Conservation (phyloP, 148 eudicot genomes). For the Amaranthus palmeri region DNA sequence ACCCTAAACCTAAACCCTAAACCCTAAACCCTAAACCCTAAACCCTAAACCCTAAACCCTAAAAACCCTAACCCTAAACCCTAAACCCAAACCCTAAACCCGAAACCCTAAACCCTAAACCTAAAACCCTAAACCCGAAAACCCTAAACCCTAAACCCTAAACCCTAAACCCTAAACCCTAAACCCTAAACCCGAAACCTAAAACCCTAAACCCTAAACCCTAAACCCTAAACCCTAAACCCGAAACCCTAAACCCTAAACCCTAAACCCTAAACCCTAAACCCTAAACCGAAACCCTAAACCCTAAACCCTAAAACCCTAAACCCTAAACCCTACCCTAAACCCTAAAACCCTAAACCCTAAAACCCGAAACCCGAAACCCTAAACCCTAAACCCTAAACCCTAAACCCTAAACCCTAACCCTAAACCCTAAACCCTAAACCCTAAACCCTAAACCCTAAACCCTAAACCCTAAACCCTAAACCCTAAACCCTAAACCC, state of each 20-base stretch:
- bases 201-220: neutral
- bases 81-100: constrained; percentile 6
- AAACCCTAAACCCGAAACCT: neutral
- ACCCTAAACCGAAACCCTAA: constrained; percentile 7
- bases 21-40: neutral
- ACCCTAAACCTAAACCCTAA: neutral
- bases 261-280: constrained; percentile 7
- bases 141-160: too few relatives aligned
- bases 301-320: constrained; percentile 8
- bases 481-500: constrained; percentile 7
- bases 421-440: constrained; percentile 7
- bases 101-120: constrained; percentile 6
- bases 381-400: too few relatives aligned
- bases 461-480: constrained; percentile 7
- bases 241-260: constrained; percentile 6
- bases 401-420: too few relatives aligned
- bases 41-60: neutral
- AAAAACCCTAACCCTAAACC: constrained; percentile 2
- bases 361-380: constrained; percentile 4
- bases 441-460: constrained; percentile 7
- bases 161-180: neutral
- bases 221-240: neutral
- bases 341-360: constrained; percentile 8
- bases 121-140: constrained; percentile 2
- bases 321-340: constrained; percentile 7